Evolutionary conservation across 192 early-diverging fungal genomes (phyloP).

Genomic region (Linnemannia elongata): DNA sequence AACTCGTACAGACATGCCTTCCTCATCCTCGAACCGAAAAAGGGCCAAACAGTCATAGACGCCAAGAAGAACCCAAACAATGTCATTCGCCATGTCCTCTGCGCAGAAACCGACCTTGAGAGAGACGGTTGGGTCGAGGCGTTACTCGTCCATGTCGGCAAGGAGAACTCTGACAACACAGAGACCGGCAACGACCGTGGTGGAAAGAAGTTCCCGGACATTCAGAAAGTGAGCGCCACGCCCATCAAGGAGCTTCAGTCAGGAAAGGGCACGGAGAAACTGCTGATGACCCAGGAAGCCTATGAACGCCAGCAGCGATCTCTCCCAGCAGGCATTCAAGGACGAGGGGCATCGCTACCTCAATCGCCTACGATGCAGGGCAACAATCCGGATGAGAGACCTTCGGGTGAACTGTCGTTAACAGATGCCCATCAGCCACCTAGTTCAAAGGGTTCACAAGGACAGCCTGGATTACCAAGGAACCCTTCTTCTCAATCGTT

Average conservation of each 20-base stretch:
- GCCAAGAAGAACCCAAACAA: conserved; percentile 46
- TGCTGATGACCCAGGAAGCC: conserved; percentile 35
- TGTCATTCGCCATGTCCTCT: conserved; percentile 81
- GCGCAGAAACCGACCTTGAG: conserved; percentile 90
- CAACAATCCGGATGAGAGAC: conserved; percentile 22
- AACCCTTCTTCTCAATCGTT: conserved; percentile 41
- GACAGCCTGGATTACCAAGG: conserved; percentile 15
- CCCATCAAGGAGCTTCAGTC: conserved; percentile 52
- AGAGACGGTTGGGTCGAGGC: conserved; percentile 92
- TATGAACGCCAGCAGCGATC: conserved; percentile 51
- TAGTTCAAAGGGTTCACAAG: background rate
- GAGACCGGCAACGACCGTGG: conserved; percentile 24
- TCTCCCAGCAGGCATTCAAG: conserved; percentile 12
- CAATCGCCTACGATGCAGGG: conserved; percentile 32
- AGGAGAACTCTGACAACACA: conserved; percentile 9
- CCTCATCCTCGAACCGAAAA: conserved; percentile 86
- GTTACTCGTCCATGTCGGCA: conserved; percentile 65
- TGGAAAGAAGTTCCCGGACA: conserved; percentile 29
- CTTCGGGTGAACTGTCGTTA: conserved; percentile 17
- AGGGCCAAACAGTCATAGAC: conserved; percentile 61
- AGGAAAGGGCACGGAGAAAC: conserved; percentile 42
- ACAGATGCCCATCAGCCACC: conserved; percentile 14
- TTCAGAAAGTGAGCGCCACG: conserved; percentile 47
- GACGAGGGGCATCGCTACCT: conserved; percentile 21
- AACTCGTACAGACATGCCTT: conserved; percentile 90